Evolutionary conservation across 805 yeast species (phyloP), one percentile per base, ranked within the genome.

Genomic region (Pichia pseudocactophila): DNA sequence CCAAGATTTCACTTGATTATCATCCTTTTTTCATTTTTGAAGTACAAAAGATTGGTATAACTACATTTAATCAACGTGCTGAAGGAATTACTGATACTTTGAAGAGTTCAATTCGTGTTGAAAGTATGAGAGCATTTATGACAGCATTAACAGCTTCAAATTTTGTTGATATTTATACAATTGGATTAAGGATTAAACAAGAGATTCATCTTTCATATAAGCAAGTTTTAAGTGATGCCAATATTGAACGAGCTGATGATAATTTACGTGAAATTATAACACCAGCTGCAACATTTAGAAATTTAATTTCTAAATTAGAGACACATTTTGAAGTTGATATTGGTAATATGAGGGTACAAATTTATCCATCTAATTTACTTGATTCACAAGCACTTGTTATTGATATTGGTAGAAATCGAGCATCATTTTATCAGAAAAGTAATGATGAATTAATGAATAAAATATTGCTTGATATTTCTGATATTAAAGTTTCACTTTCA

Each of bases 121-220:
- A 68, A 2, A 64, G 75, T 0, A 67, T 80, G 13, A 76, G 75
- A 44, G 54, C 85, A 2, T 86, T 74, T 53, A 66, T 82, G 46
- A 89, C 97, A 0, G 87, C 95, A 0, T 69, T 92, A 54, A 81
- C 95, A 0, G 92, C 92, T 0, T 80, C 96, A 0, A 87, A 83
- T 53, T 66, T 86, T 26, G 69, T 81, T 49, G 96, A 89, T 59
- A 80, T 92, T 36, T 73, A 76, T 53, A 78, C 79, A 42, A 78
- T 92, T 2, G 63, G 85, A 16, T 60, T 73, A 39, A 69, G 95
- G 51, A 79, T 88, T 66, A 69, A 77, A 31, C 83, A 80, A 50
- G 95, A 86, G 48, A 81, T 77, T 50, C 71, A 70, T 48, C 68
- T 74, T 2, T 82, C 92, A 0, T 88, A 88, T 56, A 74, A 71